phyloP scores from a whole-genome alignment of 768 basidiomycete genomes.

The Cystofilobasidium bisporidii region DNA sequence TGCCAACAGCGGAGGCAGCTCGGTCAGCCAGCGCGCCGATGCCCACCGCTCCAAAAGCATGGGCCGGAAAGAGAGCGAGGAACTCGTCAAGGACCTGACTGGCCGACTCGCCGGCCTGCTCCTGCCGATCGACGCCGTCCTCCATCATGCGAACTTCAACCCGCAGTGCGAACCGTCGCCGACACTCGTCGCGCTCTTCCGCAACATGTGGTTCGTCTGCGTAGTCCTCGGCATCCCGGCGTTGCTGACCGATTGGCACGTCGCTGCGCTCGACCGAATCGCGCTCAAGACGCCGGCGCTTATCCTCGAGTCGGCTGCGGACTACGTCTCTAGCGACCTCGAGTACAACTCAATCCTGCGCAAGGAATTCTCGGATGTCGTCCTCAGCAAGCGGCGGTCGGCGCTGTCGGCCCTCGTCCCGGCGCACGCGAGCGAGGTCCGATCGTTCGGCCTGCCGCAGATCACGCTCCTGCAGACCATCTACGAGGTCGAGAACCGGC shows the following conservation, averaged over 20 bases:
- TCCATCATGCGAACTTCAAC: slow-evolving; percentile 60
- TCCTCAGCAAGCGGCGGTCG: slow-evolving; percentile 55
- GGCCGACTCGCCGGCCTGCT: slow-evolving; percentile 78
- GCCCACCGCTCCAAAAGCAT: slow-evolving; percentile 1
- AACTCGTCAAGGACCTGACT: slow-evolving; percentile 46
- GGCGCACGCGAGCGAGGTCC: slow-evolving; percentile 57
- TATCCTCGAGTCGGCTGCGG: slow-evolving; percentile 69
- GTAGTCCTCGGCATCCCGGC: slow-evolving; percentile 70
- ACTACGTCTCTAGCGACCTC: slow-evolving; percentile 73
- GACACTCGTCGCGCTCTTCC: slow-evolving; percentile 60
- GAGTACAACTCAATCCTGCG: slow-evolving; percentile 87
- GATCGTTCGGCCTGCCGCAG: slow-evolving; percentile 67
- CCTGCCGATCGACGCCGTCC: slow-evolving; percentile 79
- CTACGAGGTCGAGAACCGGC: slow-evolving; percentile 79
- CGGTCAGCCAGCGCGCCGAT: slow-evolving; percentile 14
- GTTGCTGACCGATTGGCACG: slow-evolving; percentile 57
- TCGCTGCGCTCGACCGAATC: slow-evolving; percentile 64
- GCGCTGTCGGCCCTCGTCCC: slow-evolving; percentile 59
- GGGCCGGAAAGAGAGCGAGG: not conserved
- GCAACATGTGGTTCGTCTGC: slow-evolving; percentile 90
- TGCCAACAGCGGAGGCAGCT: slow-evolving; percentile 14
- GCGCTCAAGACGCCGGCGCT: slow-evolving; percentile 77
- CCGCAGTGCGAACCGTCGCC: slow-evolving; percentile 51
- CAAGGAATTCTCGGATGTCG: slow-evolving; percentile 51
- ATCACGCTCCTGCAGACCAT: slow-evolving; percentile 73